Base-by-base conservation (phyloP, 2,329 filamentous ascomycete species). In the Aureobasidium sp. region DNA sequence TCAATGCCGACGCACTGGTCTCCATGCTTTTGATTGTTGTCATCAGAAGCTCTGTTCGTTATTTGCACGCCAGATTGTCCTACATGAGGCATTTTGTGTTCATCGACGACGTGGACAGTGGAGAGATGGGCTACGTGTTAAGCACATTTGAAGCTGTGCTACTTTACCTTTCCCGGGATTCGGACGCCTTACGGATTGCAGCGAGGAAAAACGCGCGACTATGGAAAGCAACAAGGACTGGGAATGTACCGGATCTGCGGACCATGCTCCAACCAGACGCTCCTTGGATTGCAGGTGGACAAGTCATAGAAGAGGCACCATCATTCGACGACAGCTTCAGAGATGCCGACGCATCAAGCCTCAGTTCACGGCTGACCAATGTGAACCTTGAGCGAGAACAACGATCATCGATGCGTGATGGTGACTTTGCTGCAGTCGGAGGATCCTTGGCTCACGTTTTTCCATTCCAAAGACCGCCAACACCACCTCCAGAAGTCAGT, bases 61-160 rank as follows among this genome's bases (percentile, higher is more conserved):
- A 97, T 74, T 79, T 99, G 9, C 90, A 96, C 68, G 91, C 94
- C 3, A 84, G 93, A 22, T 78, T 99, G 50, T 81, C 89, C n/a
- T 99, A 97, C 72, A 96, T 97, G 81, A 89, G 93, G 47, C 91
- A 96, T 70, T 99, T 97, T 71, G 94, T 97, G 67, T 99, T 96
- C 74, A 92, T 96, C 56, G 94, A 97, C 68, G 94, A 99, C 75
- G 91, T 99, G 9, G 94, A 99, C 67, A 95, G 86, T 64, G 94
- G 94, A 53, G 94, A 99, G 75, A 88, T 95, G 79, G 94, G 94
- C 9, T 99, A 99, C 74, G 92, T 93, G 0, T 75, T 99, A 56
- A 97, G 93, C 74, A 99, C 94, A 0, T 90, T 97, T 64, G 94
- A 99, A 73, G 94, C 91, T 7, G 94, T 99, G 0, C 75, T 99